Conservation (phyloP, 1,139 yeast genomes). For the Yamadazyma siamensis region DNA sequence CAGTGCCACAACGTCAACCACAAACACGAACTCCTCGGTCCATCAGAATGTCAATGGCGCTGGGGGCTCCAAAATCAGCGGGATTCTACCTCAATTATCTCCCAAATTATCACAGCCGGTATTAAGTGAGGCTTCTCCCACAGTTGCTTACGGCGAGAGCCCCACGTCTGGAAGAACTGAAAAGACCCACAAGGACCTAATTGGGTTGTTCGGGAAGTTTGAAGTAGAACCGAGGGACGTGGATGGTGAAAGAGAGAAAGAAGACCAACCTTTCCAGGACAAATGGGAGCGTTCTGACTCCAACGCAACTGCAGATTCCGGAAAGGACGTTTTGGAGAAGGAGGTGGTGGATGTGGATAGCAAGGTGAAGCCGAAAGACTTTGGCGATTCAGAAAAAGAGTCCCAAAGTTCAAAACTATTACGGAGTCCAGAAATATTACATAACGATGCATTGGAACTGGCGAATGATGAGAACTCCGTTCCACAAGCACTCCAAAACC, state of each 20-base stretch:
- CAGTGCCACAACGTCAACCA: conserved; percentile 44
- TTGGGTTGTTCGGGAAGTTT: conserved; percentile 40
- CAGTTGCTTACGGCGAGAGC: conserved; percentile 20
- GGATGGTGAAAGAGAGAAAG: conserved; percentile 5
- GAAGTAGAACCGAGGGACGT: conserved; percentile 20
- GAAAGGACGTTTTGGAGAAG: too few relatives aligned
- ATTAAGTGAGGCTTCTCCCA: conserved; percentile 22
- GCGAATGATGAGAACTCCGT: too few relatives aligned
- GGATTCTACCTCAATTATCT: too few relatives aligned
- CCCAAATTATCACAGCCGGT: conserved; percentile 9
- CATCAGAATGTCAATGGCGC: conserved; percentile 1
- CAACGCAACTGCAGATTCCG: too few relatives aligned
- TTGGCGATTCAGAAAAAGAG: too few relatives aligned
- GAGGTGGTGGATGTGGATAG: too few relatives aligned
- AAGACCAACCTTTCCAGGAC: conserved; percentile 11
- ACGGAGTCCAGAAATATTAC: conserved; percentile 4
- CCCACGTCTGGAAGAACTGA: conserved; percentile 1
- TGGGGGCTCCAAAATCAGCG: background rate
- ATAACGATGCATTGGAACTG: too few relatives aligned
- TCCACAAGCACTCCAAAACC: too few relatives aligned
- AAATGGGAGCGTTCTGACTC: conserved; percentile 13
- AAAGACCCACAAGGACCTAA: conserved; percentile 21
- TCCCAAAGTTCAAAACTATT: conserved; percentile 12
- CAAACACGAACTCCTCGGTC: conserved; percentile 24
- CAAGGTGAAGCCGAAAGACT: too few relatives aligned